Evolutionary conservation across 2,329 filamentous ascomycete species (phyloP).

Genomic region (Stylonectria norvegica): DNA sequence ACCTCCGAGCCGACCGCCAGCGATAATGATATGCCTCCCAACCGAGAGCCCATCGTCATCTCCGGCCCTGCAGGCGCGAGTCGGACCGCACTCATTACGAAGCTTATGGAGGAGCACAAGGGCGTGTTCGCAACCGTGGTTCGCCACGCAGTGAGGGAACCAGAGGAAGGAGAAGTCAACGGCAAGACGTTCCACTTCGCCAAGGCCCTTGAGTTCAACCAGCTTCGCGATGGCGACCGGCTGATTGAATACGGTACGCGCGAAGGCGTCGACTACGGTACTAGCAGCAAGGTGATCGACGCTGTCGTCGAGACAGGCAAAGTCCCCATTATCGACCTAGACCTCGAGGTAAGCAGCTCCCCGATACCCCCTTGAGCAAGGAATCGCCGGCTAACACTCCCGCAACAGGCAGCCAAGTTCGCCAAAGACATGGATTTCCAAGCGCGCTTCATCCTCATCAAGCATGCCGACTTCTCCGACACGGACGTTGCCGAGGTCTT

Average conservation of each 20-base stretch:
- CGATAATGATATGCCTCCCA: slow-evolving; percentile 42
- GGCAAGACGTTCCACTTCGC: slow-evolving; percentile 57
- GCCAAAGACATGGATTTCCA: slow-evolving; percentile 55
- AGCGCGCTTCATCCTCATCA: slow-evolving; percentile 54
- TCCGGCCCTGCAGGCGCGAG: slow-evolving; percentile 61
- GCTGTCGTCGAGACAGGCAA: slow-evolving; percentile 52
- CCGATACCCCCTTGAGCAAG: too few species aligned
- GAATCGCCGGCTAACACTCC: background rate
- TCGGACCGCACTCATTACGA: slow-evolving; percentile 60
- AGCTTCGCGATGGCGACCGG: slow-evolving; percentile 57
- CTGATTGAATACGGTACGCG: slow-evolving; percentile 55
- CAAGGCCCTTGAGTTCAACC: slow-evolving; percentile 51
- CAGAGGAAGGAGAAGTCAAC: slow-evolving; percentile 48
- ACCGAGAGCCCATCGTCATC: slow-evolving; percentile 60
- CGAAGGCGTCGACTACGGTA: slow-evolving; percentile 52
- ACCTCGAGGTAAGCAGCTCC: slow-evolving; percentile 45
- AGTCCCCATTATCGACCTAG: slow-evolving; percentile 56
- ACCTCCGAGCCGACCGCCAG: slow-evolving; percentile 33
- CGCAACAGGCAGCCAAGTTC: slow-evolving; percentile 50
- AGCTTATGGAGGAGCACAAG: slow-evolving; percentile 60
- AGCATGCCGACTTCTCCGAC: slow-evolving; percentile 34
- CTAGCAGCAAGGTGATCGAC: slow-evolving; percentile 51
- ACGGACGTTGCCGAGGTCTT: slow-evolving; percentile 27
- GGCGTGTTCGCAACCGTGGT: slow-evolving; percentile 61
- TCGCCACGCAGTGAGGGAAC: slow-evolving; percentile 52